These are phyloP conservation scores for Phialemoniopsis sp. DNA, from an alignment of 2,329 filamentous ascomycete genomes.

Conservation along the genomic window DNA sequence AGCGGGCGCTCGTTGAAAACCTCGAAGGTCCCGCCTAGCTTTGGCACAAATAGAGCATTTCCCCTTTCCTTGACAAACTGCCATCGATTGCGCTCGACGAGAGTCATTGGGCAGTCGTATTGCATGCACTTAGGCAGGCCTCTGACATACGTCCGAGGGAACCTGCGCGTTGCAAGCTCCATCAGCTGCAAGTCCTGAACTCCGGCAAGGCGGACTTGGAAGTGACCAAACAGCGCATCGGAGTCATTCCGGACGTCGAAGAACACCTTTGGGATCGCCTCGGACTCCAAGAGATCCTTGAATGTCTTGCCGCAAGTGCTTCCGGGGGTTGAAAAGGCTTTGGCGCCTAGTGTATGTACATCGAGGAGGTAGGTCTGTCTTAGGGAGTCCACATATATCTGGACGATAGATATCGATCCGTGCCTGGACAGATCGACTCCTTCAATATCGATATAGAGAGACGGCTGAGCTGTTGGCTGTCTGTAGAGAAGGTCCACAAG, in stretches of 20 bases:
- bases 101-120: constrained; percentile 1
- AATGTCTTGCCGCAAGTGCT: constrained; percentile 8
- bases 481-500: too few species aligned
- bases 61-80: constrained; percentile 29
- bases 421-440: constrained; percentile 10
- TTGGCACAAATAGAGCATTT: constrained; percentile 29
- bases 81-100: constrained; percentile 13
- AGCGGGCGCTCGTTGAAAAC: constrained; percentile 45
- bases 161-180: constrained; percentile 15
- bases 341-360: constrained; percentile 10
- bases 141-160: constrained; percentile 6
- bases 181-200: constrained; percentile 22
- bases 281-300: constrained; percentile 12
- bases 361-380: constrained; percentile 11
- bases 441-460: constrained; percentile 15
- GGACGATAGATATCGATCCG: constrained; percentile 13
- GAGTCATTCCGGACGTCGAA: constrained; percentile 20
- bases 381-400: constrained; percentile 9
- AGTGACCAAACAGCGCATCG: constrained; percentile 17
- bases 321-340: constrained; percentile 8
- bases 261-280: constrained; percentile 12
- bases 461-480: neutral
- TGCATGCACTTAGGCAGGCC: constrained; percentile 9
- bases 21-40: constrained; percentile 35
- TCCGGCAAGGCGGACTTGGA: constrained; percentile 13